Evolutionary conservation across 2,329 filamentous ascomycete genomes (phyloP).

Genomic region (Nemania serpens): DNA sequence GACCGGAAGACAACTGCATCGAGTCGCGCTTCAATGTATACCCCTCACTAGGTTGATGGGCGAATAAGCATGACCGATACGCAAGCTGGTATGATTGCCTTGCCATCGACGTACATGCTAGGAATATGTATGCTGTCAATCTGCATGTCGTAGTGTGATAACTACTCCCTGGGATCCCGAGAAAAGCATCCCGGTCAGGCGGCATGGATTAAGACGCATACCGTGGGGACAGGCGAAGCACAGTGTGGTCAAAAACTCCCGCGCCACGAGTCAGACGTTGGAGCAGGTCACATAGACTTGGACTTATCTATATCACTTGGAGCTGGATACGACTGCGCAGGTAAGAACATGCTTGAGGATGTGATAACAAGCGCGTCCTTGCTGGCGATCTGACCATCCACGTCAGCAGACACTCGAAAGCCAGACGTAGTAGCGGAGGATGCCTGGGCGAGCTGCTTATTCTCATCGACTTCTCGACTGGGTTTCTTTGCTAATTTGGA

Average conservation of each 20-base stretch:
- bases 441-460: not conserved
- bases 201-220: slow-evolving; percentile 11
- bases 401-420: slow-evolving; percentile 1
- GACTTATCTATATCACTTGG: not conserved
- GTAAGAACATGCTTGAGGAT: not conserved
- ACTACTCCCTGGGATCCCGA: slow-evolving; percentile 48
- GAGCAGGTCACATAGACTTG: slow-evolving; percentile 12
- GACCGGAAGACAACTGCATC: slow-evolving; percentile 55
- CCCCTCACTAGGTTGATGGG: slow-evolving; percentile 56
- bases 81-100: slow-evolving; percentile 46
- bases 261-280: slow-evolving; percentile 5
- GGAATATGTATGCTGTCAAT: slow-evolving; percentile 53
- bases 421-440: not conserved
- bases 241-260: not conserved
- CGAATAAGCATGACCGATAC: slow-evolving; percentile 55
- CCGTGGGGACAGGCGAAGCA: slow-evolving; percentile 1
- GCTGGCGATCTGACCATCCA: slow-evolving; percentile 10
- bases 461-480: not conserved
- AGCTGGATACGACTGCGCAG: not conserved
- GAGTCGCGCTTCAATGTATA: slow-evolving; percentile 59
- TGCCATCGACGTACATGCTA: slow-evolving; percentile 50
- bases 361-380: not conserved
- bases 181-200: slow-evolving; percentile 12
- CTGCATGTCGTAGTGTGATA: slow-evolving; percentile 59
- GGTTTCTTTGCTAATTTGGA: not conserved